These are phyloP conservation scores for Microsporum audouinii DNA, from an alignment of 2,329 filamentous ascomycete species.

Conservation along the genomic window DNA sequence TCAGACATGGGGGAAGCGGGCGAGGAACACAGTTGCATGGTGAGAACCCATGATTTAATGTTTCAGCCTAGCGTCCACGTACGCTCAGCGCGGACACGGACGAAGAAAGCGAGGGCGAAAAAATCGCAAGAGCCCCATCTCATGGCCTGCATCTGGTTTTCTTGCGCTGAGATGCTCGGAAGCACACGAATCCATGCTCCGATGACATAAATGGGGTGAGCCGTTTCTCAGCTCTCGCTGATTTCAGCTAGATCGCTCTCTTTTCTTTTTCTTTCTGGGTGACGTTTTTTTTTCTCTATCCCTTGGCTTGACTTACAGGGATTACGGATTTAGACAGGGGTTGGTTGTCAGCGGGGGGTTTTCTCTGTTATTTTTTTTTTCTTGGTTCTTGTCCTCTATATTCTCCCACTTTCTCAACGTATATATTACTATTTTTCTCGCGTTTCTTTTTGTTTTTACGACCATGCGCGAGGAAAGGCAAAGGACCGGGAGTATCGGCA, in stretches of 20 bases:
- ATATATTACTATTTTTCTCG: neutral
- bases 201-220: neutral
- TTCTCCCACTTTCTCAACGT: neutral
- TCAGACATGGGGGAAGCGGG: neutral
- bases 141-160: neutral
- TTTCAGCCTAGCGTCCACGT: slow-evolving; percentile 1
- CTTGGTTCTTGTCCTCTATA: neutral
- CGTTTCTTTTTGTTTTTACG: neutral
- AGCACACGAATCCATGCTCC: neutral
- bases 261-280: neutral
- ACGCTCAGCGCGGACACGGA: neutral
- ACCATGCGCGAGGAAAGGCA: neutral
- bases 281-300: neutral
- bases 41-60: neutral
- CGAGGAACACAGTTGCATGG: neutral
- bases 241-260: neutral
- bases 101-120: neutral
- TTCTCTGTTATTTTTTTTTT: neutral
- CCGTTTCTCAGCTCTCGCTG: neutral
- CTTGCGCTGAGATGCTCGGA: neutral
- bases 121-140: neutral
- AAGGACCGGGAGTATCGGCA: neutral
- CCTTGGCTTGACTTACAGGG: neutral
- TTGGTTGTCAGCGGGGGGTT: neutral
- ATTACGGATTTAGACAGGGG: neutral